These are phyloP conservation scores for Hypoxylon sp. DNA, from an alignment of 2,329 filamentous ascomycete species.

Conservation along the genomic window DNA sequence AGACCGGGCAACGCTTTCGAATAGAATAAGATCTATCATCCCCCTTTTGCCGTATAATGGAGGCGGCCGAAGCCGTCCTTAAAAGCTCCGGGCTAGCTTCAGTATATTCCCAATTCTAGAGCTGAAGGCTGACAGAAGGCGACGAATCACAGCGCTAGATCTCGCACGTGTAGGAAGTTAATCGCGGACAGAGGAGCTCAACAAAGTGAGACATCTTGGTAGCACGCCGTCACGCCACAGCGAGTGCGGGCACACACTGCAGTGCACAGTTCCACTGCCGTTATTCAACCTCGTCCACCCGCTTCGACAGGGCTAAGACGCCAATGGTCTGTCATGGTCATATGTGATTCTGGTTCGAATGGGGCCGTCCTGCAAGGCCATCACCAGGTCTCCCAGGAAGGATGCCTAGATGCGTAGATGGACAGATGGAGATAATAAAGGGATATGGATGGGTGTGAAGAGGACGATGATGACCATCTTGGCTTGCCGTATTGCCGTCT, in stretches of 20 bases:
- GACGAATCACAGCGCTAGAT: conserved; percentile 40
- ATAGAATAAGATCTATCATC: neutral
- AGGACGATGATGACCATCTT: conserved; percentile 2
- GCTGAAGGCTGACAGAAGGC: conserved; percentile 29
- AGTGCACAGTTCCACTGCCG: conserved; percentile 11
- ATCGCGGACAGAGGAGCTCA: conserved; percentile 28
- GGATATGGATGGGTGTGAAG: conserved; percentile 5
- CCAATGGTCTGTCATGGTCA: conserved; percentile 22
- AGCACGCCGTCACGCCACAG: conserved; percentile 22
- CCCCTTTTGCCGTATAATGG: neutral
- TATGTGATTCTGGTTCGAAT: conserved; percentile 8
- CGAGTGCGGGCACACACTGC: conserved; percentile 24
- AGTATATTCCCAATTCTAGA: conserved; percentile 16
- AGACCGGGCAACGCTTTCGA: conserved; percentile 1
- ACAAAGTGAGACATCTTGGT: conserved; percentile 29
- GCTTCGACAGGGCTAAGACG: conserved; percentile 2
- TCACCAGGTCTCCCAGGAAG: conserved; percentile 16
- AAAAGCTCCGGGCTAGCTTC: conserved; percentile 16
- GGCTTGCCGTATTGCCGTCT: too few species aligned
- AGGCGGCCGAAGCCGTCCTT: conserved; percentile 17
- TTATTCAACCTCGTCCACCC: conserved; percentile 12
- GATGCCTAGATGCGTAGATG: conserved; percentile 3
- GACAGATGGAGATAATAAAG: conserved; percentile 16
- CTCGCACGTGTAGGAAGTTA: conserved; percentile 41
- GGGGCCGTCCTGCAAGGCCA: conserved; percentile 21